A percentile compares a stretch with the other conserved stretches of the same genome.
These are phyloP conservation scores for Trichophyton rubrum DNA, from an alignment of 2,329 filamentous ascomycete species.

Conservation along the genomic window DNA sequence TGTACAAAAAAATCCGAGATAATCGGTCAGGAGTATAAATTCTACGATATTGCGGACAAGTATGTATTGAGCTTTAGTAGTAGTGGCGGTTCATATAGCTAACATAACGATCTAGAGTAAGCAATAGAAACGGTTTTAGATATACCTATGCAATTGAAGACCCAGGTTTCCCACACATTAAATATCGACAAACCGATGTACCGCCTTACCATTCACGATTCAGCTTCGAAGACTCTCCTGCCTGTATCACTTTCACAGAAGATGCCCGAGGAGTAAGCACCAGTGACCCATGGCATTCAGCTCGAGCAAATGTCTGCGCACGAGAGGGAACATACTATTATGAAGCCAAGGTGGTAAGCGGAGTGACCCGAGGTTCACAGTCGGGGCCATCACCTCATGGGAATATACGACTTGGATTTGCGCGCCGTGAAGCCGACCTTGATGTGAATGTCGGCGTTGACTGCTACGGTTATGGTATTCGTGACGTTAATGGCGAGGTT, in stretches of 20 bases:
- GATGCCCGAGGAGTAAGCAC: slow-evolving; percentile 69
- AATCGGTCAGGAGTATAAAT: slow-evolving; percentile 28
- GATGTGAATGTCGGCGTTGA: slow-evolving; percentile 63
- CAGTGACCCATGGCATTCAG: slow-evolving; percentile 84
- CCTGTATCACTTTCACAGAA: slow-evolving; percentile 70
- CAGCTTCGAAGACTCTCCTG: slow-evolving; percentile 83
- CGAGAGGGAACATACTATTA: slow-evolving; percentile 87
- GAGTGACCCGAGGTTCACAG: slow-evolving; percentile 30
- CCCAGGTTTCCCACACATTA: slow-evolving; percentile 74
- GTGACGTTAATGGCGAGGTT: slow-evolving; percentile 80
- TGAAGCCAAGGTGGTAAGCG: slow-evolving; percentile 79
- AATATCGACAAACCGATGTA: slow-evolving; percentile 79
- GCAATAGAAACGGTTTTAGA: slow-evolving; percentile 61
- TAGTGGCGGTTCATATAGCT: background rate
- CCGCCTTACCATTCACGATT: slow-evolving; percentile 73
- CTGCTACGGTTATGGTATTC: slow-evolving; percentile 88
- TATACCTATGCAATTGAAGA: slow-evolving; percentile 89
- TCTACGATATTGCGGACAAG: slow-evolving; percentile 34
- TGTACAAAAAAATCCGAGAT: slow-evolving; percentile 25
- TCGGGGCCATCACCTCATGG: slow-evolving; percentile 23
- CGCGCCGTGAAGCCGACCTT: slow-evolving; percentile 34
- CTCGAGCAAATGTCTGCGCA: slow-evolving; percentile 77
- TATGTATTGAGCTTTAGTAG: background rate
- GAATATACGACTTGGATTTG: slow-evolving; percentile 39
- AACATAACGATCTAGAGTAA: slow-evolving; percentile 31